Evolutionary conservation across 2,329 filamentous ascomycete species (phyloP).

Genomic region (Aureobasidium sp.): DNA sequence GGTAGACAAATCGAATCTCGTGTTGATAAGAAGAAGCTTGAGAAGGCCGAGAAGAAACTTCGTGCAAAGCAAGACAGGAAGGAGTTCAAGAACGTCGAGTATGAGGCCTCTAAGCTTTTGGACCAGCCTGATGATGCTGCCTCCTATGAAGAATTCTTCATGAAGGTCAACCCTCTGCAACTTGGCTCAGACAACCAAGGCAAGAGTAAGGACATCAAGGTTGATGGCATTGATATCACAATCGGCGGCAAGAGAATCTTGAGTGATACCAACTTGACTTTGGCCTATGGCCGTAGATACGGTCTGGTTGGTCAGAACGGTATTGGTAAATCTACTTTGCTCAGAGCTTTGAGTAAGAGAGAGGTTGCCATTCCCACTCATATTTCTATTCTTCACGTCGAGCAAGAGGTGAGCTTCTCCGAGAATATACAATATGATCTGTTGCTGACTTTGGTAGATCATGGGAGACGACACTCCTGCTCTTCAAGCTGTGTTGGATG

Average conservation of each 20-base stretch:
- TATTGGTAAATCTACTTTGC: conserved; percentile 80
- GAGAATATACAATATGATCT: conserved; percentile 33
- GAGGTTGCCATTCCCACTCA: conserved; percentile 93
- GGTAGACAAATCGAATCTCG: conserved; percentile 91
- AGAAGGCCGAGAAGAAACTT: conserved; percentile 97
- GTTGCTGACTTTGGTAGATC: conserved; percentile 50
- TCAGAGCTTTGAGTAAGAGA: conserved; percentile 84
- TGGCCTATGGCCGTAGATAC: conserved; percentile 89
- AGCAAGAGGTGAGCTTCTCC: conserved; percentile 64
- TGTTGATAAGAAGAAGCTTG: conserved; percentile 96
- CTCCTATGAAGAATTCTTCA: conserved; percentile 99
- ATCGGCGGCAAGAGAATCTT: conserved; percentile 86
- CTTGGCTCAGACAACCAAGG: conserved; percentile 59
- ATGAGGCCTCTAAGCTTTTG: conserved; percentile 86
- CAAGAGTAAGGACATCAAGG: conserved; percentile 98
- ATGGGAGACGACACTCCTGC: conserved; percentile 92
- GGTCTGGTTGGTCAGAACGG: conserved; percentile 98
- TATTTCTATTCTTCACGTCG: conserved; percentile 97
- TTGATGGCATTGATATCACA: conserved; percentile 91
- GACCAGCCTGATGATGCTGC: conserved; percentile 75
- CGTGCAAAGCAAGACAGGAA: conserved; percentile 98
- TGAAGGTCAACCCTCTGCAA: conserved; percentile 96
- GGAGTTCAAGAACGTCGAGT: conserved; percentile 95
- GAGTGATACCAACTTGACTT: conserved; percentile 79
- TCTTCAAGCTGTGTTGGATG: conserved; percentile 89